Evolutionary conservation across 2,329 filamentous ascomycete species (phyloP).

Genomic region (Dendryphion nanum): DNA sequence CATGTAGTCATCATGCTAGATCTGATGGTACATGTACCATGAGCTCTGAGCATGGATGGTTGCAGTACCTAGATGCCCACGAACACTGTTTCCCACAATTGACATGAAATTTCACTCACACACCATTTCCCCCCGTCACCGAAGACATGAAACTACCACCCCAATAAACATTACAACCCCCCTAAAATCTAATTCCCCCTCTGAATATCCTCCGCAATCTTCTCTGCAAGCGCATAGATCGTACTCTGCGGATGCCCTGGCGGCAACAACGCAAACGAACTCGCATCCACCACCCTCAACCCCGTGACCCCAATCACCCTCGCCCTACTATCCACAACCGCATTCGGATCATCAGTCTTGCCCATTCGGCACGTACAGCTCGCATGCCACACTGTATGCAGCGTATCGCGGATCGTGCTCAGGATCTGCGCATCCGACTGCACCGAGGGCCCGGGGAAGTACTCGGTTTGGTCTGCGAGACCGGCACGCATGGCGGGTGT

Average conservation of each 20-base stretch:
- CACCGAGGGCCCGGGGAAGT: constrained; percentile 21
- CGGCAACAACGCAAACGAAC: constrained; percentile 30
- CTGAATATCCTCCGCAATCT: constrained; percentile 27
- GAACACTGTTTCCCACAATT: too few relatives aligned
- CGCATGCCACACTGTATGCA: constrained; percentile 24
- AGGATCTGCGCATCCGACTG: constrained; percentile 26
- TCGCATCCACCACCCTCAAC: constrained; percentile 37
- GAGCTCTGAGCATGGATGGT: too few relatives aligned
- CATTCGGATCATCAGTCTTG: constrained; percentile 23
- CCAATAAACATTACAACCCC: too few relatives aligned
- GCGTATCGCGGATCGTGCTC: constrained; percentile 11
- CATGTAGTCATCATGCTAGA: too few relatives aligned
- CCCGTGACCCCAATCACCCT: constrained; percentile 33
- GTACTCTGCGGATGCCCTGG: constrained; percentile 35
- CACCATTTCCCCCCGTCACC: too few relatives aligned
- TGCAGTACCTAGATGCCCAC: too few relatives aligned
- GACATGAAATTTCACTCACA: too few relatives aligned
- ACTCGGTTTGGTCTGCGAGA: constrained; percentile 17
- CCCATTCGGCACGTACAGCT: constrained; percentile 30
- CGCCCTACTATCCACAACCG: constrained; percentile 35
- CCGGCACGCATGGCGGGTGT: constrained; percentile 13
- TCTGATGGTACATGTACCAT: too few relatives aligned
- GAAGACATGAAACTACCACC: too few relatives aligned
- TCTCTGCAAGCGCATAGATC: constrained; percentile 28
- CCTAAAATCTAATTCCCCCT: constrained; percentile 1